Conservation (phyloP, 73 alveolate species). For the Paramecium pentaurelia region DNA sequence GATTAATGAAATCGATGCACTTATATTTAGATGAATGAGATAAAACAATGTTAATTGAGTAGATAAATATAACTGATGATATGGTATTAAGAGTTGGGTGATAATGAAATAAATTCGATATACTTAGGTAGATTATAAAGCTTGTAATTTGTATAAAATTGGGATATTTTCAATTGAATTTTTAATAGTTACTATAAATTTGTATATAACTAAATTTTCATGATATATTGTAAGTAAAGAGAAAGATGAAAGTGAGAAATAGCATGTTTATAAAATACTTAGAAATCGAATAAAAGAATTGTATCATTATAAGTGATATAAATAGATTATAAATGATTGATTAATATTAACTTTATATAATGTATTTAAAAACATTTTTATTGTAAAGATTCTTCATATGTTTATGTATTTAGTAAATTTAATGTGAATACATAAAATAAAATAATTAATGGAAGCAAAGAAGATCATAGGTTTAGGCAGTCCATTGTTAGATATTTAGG, state of each 20-base stretch:
- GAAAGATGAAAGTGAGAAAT: neutral
- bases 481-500: constrained; percentile 10
- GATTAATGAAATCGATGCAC: neutral
- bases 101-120: neutral
- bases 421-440: neutral
- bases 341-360: too few relatives aligned
- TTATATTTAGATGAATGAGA: neutral
- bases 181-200: neutral
- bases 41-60: neutral
- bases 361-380: too few relatives aligned
- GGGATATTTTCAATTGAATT: neutral
- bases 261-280: neutral
- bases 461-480: constrained; percentile 17
- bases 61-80: neutral
- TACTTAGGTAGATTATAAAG: neutral
- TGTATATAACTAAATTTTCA: neutral
- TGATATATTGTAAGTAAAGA: neutral
- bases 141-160: neutral
- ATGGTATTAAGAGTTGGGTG: neutral
- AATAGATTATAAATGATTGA: too few relatives aligned
- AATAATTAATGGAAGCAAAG: neutral
- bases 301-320: too few relatives aligned
- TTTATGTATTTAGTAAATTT: neutral
- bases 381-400: neutral
- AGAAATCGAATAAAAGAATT: neutral